Evolutionary conservation across 2,329 filamentous ascomycete genomes (phyloP), one percentile per base, ranked within the genome.

Genomic region (Hirsutella minnesotensis): DNA sequence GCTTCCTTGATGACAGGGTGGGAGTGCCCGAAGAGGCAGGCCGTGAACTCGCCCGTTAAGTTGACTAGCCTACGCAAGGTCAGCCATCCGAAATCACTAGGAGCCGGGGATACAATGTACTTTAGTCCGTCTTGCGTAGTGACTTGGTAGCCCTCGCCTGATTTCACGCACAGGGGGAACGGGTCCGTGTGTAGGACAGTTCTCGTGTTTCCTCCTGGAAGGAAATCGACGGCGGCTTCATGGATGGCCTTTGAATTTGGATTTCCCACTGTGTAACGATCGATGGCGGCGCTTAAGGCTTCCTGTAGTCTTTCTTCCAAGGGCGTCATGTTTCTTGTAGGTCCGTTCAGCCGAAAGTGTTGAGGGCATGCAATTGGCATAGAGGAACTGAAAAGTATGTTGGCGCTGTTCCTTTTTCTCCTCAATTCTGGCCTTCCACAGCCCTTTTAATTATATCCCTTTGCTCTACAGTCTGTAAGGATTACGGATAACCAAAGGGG

Each of bases 1-100:
- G 77, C 67, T 0, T 60, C 50, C 3, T 65, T 55, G 43, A 85
- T 73, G 2, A 62, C 50, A 0, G 73, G 69, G 42, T 82, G 67
- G 1, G 74, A 79, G 58, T 85, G 80, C 0, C 81, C 81, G 52
- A 75, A 83, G 12, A 85, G 64, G 2, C 75, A 78, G 1, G 81
- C 81, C 0, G 75, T 77, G 51, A 76, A 76, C 56, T 84, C 80
- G 29, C 73, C 72, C 1, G 79, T 63, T 8, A 84, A 64, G 51
- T 85, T 79, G 13, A 69, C 61, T 53, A 81, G 81, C 36, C 63
- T 67, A n/a, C 13, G 12, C 4, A 15, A n/a, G 29, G 29, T 35
- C 9, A 39, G 33, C 16, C n/a, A 27, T 9, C 19, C 5, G 19
- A 9, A 7, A 21, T 3, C 7, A 5, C 3, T 8, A 9, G 9